Base-by-base conservation (phyloP, 1,284 basidiomycete species). In the Rhodotorula mucilaginosa region DNA sequence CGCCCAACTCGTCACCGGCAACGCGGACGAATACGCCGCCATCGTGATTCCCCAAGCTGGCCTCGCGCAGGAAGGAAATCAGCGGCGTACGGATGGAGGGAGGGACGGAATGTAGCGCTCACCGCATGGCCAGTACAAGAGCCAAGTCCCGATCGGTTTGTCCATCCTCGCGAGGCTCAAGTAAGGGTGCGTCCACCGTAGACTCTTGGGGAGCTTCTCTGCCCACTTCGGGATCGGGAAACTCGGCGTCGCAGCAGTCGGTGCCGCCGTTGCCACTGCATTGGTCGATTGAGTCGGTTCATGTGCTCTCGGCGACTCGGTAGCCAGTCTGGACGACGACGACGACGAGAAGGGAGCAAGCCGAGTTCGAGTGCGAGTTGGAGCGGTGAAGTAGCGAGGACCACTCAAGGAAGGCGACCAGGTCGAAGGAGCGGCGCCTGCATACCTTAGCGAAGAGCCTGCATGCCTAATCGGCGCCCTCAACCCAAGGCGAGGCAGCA, bases 41-140 rank as follows among this genome's bases (percentile, higher is more conserved):
- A 97, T 93, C 2, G 92, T 92, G 77, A 97, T 95, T 15, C 92
- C 92, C 93, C 94, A 97, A 18, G 93, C 95, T 97, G 76, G 21
- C 23, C 23, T 4, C 34, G 34, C 34, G 6, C 34, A 34, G 34
- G 34, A 34, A 34, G 34, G 23, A 52, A 23, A 62, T 16, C 18
- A 23, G 44, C 49, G 61, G 44, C 19, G 4, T 47, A 8, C 10
- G 6, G 39, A 6, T 7, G 34, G 34, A 34, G 6, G 6, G 34
- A 7, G 6, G 5, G 34, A 34, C 34, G 34, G 34, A 34, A 54
- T 26, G 12, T 2, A 6, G n/a, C 34, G 44, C 89, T 74, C 70
- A 94, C 93, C 86, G 80, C 96, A 97, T 1, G 96, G 96, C 84
- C 93, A 95, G 81, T 90, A 97, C 18, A 99, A 84, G 8, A 99